These are phyloP conservation scores for Leptomonas seymouri DNA, from an alignment of 208 protist species.

Conservation along the genomic window DNA sequence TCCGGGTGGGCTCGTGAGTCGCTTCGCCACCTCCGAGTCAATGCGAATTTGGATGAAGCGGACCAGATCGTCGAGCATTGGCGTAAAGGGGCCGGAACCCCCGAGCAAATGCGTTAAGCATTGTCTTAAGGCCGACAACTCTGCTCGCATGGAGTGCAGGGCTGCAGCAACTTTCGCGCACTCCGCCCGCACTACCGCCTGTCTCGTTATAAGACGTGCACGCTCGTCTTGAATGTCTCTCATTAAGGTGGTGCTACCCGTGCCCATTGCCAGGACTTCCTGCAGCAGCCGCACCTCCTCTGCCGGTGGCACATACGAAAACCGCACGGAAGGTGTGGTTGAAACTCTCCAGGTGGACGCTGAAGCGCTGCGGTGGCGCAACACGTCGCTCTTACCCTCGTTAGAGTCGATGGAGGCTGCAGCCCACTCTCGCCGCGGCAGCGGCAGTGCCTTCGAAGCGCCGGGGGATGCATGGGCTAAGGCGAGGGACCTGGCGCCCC, in stretches of 20 bases:
- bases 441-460: neutral
- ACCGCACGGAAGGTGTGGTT: slow-evolving; percentile 40
- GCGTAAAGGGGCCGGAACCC: slow-evolving; percentile 45
- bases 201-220: slow-evolving; percentile 28
- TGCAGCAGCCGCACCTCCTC: slow-evolving; percentile 74
- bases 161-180: slow-evolving; percentile 22
- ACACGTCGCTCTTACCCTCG: slow-evolving; percentile 34
- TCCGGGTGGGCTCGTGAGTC: neutral
- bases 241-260: slow-evolving; percentile 59
- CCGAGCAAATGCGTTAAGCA: slow-evolving; percentile 40
- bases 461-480: neutral
- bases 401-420: neutral
- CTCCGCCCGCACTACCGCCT: slow-evolving; percentile 25
- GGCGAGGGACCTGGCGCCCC: neutral
- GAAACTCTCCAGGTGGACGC: slow-evolving; percentile 36
- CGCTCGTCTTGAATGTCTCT: slow-evolving; percentile 50
- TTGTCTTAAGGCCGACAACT: slow-evolving; percentile 38
- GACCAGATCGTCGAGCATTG: slow-evolving; percentile 38
- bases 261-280: slow-evolving; percentile 78
- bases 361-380: slow-evolving; percentile 47
- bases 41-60: slow-evolving; percentile 26
- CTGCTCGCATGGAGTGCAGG: slow-evolving; percentile 35
- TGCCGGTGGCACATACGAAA: slow-evolving; percentile 63
- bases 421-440: slow-evolving; percentile 18
- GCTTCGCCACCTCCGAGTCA: slow-evolving; percentile 29